Base-by-base conservation (phyloP, 2,329 filamentous ascomycete species). In the Aciculosporium take region DNA sequence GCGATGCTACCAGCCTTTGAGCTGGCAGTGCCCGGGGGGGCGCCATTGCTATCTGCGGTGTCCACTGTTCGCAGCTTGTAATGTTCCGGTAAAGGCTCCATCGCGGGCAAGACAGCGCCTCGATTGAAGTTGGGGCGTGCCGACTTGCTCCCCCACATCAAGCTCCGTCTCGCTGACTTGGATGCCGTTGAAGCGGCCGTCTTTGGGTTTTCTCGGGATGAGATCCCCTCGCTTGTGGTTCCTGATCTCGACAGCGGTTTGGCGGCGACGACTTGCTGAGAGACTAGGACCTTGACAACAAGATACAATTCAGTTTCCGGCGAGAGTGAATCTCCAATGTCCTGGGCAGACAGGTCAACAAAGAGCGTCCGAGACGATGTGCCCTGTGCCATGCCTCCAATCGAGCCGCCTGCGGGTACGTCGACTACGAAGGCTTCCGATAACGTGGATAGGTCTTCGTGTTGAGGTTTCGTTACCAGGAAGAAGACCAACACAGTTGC, bases 351-450 rank as follows among this genome's bases (percentile, higher is more conserved):
- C 15, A 98, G 66, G 53, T 96, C 87, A 3, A 85, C 80, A 51
- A 96, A 95, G 2, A 98, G 69, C 0, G 87, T 93, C 54, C 82
- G 85, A 56, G 88, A 75, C 54, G 81, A 80, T 18, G 75, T 72
- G 47, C 76, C 74, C 40, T 78, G 73, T 8, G 73, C 64, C 37
- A 84, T 63, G 45, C 73, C 75, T 10, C 77, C 71, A 46, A 88
- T 76, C 17, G 76, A 74, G 42, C 86, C 84, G 24, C 81, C 80
- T 0, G 84, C 67, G 0, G 84, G 81, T 12, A 94, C 72, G 41
- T 88, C 79, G 40, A 94, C 74, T 13, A 76, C 74, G 60, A 85
- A 95, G 38, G 76, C 81, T 60, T 98, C 91, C 2, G 87, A 93
- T 1, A 96, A 64, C 3, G 79, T 76, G 13, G 71, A 70, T 7